Base-by-base conservation (phyloP, 1,284 basidiomycete genomes). In the Pyrrhoderma noxium region DNA sequence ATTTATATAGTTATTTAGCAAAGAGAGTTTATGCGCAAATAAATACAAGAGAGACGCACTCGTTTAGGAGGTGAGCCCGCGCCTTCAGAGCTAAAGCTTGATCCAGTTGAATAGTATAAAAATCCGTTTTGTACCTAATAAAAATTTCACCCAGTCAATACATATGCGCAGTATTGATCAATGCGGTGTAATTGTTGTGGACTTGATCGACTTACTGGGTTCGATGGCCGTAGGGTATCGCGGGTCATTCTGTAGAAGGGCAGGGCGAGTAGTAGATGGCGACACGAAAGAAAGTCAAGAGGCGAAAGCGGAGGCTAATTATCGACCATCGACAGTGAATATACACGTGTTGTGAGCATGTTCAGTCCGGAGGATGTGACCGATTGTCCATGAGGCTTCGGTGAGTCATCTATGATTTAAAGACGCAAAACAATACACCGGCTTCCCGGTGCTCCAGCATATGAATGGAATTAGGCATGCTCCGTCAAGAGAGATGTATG, bases 321-420 rank as follows among this genome's bases (percentile, higher is more conserved):
- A n/a, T 14, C 27, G 27, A 23, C 46, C 43, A 45, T 45, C 13
- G 41, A 19, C 31, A 39, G 37, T 14, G 21, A 19, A 39, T 14
- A 14, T 23, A 54, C 53, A 54, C 53, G 53, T 54, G 53, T 54
- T 27, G 39, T 41, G 19, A 22, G 53, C 53, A 47, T 54, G 53
- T 54, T 39, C 21, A 21, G 31, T 19, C 35, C 49, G 22, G 39
- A 23, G 36, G 45, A 19, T 38, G 38, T 31, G n/a, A n/a, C 27
- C 27, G 27, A 31, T 31, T 5, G 7, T 11, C 27, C 51, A 53
- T 45, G 52, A 47, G 46, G 52, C 46, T 39, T 25, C 35, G 9
- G 43, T 45, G 49, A 39, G 49, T 51, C 49, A 45, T 45, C 11
- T 34, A n/a, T 50, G 49, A 43, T 40, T 50, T 44, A 3, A 35